phyloP scores from a whole-genome alignment of 2,329 filamentous ascomycete genomes.

The Diaporthe australafricana region DNA sequence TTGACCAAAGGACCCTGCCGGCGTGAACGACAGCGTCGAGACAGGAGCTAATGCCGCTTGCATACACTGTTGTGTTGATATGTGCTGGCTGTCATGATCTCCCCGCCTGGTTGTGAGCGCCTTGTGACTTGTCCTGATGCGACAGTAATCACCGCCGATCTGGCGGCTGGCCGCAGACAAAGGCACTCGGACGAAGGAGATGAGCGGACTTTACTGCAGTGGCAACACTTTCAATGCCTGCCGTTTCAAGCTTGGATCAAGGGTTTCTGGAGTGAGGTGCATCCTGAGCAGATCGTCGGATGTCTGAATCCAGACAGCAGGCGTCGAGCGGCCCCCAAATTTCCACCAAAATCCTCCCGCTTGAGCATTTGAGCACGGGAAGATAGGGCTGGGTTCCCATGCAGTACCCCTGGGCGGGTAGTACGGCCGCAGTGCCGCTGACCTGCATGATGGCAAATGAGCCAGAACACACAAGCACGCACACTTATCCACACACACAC shows the following conservation, averaged over 20 bases:
- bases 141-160: conserved; percentile 12
- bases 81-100: background rate
- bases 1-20: conserved; percentile 6
- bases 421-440: conserved; percentile 21
- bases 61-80: background rate
- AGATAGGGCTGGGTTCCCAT: conserved; percentile 30
- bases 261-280: background rate
- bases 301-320: background rate
- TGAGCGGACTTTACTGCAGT: background rate
- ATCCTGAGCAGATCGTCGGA: background rate
- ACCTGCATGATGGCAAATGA: conserved; percentile 23
- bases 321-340: conserved; percentile 16
- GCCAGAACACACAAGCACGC: background rate
- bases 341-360: conserved; percentile 18
- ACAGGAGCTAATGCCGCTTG: conserved; percentile 8
- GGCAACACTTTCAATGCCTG: background rate
- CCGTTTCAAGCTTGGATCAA: too few relatives aligned
- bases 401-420: conserved; percentile 31
- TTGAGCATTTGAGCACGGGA: conserved; percentile 20
- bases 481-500: background rate
- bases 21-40: background rate
- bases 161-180: background rate
- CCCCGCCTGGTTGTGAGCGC: background rate
- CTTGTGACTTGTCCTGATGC: conserved; percentile 16
- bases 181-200: background rate